These are phyloP conservation scores for Cymbidium sinense DNA, from an alignment of 106 monocot species.

Conservation along the genomic window DNA sequence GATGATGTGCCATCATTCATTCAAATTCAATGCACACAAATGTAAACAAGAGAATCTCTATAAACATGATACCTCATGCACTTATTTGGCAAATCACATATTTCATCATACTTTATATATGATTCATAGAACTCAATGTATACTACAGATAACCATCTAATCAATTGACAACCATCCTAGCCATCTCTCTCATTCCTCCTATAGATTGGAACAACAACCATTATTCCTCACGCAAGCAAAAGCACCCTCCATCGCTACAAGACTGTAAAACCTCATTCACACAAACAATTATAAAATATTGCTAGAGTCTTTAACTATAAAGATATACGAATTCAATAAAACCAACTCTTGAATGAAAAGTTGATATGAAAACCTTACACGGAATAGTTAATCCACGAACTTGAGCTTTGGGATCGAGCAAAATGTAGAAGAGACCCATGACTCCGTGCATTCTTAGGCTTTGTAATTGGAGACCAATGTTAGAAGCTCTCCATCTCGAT, in stretches of 20 bases:
- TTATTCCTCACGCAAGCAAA: neutral
- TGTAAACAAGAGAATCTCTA: too few relatives aligned
- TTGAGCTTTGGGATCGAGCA: constrained; percentile 19
- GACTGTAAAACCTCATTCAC: neutral
- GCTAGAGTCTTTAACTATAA: too few relatives aligned
- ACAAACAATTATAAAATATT: neutral
- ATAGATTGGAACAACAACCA: constrained; percentile 2
- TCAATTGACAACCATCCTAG: neutral
- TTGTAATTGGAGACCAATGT: constrained; percentile 49
- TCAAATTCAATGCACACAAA: too few relatives aligned
- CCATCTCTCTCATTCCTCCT: neutral
- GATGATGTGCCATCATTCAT: too few relatives aligned
- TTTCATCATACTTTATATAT: too few relatives aligned
- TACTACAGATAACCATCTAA: neutral
- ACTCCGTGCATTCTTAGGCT: constrained; percentile 35
- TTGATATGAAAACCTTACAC: neutral
- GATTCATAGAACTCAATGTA: neutral
- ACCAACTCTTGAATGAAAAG: too few relatives aligned
- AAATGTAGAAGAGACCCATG: constrained; percentile 49
- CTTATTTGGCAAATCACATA: too few relatives aligned
- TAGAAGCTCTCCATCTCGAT: constrained; percentile 40
- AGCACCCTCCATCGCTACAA: too few relatives aligned
- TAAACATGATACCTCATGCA: too few relatives aligned
- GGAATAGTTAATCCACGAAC: neutral
- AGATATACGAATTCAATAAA: neutral